Conservation (phyloP, 78 protist genomes). For the Isochrysis galbana region DNA sequence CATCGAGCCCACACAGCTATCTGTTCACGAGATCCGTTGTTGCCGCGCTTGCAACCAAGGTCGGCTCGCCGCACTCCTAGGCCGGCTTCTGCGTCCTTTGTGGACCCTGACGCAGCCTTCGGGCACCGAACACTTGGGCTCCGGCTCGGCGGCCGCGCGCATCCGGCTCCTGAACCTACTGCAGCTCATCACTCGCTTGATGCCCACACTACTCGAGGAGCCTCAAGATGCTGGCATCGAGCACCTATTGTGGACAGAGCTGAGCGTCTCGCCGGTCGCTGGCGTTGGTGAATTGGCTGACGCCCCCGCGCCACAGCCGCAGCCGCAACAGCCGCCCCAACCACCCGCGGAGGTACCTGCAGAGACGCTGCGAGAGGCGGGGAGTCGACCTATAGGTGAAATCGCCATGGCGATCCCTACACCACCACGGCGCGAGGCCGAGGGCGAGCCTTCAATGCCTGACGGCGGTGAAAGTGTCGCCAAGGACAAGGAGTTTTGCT, state of each 20-base stretch:
- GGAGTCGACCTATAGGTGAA: too few species aligned
- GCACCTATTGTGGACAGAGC: neutral
- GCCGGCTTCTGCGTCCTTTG: neutral
- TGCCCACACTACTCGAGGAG: neutral
- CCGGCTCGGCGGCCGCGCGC: neutral
- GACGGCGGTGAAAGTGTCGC: neutral
- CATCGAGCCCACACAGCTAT: neutral
- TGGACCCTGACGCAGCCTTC: neutral
- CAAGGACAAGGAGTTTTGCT: neutral
- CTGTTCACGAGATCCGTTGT: conserved; percentile 12
- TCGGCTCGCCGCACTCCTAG: neutral
- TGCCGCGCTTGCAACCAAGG: conserved; percentile 24
- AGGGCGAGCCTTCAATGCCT: too few species aligned
- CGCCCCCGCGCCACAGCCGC: neutral
- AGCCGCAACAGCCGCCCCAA: neutral
- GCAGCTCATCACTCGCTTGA: neutral
- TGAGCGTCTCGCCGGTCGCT: neutral
- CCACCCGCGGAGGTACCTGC: neutral
- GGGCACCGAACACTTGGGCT: too few species aligned
- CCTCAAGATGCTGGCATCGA: neutral
- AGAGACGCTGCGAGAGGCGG: neutral
- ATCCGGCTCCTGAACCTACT: neutral
- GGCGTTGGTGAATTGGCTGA: neutral
- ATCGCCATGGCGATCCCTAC: too few species aligned
- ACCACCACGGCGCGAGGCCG: too few species aligned